Evolutionary conservation across 306 rosid species (phyloP).

Genomic region (Medicago lupulina): DNA sequence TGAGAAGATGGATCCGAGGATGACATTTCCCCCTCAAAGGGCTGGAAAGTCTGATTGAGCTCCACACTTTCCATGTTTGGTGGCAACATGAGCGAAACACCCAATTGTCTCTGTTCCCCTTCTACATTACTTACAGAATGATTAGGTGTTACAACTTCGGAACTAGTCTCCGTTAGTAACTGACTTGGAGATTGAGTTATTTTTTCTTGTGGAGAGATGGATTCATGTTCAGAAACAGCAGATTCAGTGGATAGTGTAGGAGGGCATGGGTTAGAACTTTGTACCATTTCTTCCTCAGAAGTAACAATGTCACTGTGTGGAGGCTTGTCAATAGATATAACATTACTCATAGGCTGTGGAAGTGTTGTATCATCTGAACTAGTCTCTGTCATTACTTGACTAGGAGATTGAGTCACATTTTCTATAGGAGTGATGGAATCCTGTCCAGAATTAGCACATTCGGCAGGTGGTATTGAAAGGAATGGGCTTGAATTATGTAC

Average conservation of each 20-base stretch:
- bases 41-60: slow-evolving; percentile 46
- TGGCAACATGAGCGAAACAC: slow-evolving; percentile 44
- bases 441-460: slow-evolving; percentile 37
- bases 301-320: slow-evolving; percentile 39
- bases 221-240: slow-evolving; percentile 43
- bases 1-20: slow-evolving; percentile 49
- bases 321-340: slow-evolving; percentile 45
- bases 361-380: slow-evolving; percentile 48
- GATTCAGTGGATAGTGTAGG: slow-evolving; percentile 42
- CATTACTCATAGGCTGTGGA: slow-evolving; percentile 38
- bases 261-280: slow-evolving; percentile 45
- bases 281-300: slow-evolving; percentile 51
- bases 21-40: slow-evolving; percentile 56
- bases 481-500: slow-evolving; percentile 42
- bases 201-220: slow-evolving; percentile 40
- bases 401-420: slow-evolving; percentile 46
- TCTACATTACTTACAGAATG: slow-evolving; percentile 46
- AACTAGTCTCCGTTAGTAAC: slow-evolving; percentile 46
- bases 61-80: slow-evolving; percentile 51
- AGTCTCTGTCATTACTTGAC: slow-evolving; percentile 47
- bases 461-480: slow-evolving; percentile 45
- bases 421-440: slow-evolving; percentile 47
- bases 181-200: slow-evolving; percentile 45
- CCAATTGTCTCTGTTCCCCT: slow-evolving; percentile 46
- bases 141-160: slow-evolving; percentile 23